These are phyloP conservation scores for Tricholoma hemisulphureum DNA, from an alignment of 768 basidiomycete genomes.

Conservation along the genomic window DNA sequence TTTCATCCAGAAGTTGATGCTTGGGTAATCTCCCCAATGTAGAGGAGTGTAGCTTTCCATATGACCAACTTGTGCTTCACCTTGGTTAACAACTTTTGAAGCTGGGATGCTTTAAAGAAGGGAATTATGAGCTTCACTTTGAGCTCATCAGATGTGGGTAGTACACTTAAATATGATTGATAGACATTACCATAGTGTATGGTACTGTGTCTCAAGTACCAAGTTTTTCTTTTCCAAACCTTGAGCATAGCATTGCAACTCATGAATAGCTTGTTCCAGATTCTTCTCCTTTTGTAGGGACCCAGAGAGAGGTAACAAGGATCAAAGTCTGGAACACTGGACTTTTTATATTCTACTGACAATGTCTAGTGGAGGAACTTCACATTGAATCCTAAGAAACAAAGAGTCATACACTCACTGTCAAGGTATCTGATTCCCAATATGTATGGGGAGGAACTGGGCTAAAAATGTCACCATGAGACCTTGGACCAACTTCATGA, in stretches of 20 bases:
- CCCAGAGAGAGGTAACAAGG: not conserved
- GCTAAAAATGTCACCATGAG: not conserved
- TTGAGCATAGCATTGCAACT: not conserved
- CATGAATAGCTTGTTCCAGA: not conserved
- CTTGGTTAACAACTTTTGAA: not conserved
- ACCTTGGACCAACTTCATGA: not conserved
- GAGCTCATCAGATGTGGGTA: not conserved
- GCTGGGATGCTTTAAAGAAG: not conserved
- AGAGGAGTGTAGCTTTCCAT: not conserved
- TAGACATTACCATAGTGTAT: not conserved
- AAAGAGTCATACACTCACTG: not conserved
- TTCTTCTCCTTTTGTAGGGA: not conserved
- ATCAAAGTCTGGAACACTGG: not conserved
- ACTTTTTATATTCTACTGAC: not conserved
- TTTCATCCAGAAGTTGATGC: constrained; percentile 12
- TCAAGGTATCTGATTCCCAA: not conserved
- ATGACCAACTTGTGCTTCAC: not conserved
- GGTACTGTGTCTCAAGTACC: constrained; percentile 1
- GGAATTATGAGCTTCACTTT: not conserved
- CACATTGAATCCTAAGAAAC: not conserved
- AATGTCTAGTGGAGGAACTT: not conserved
- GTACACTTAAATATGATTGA: not conserved
- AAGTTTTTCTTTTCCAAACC: not conserved
- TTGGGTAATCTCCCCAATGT: constrained; percentile 5
- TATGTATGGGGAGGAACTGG: not conserved